Conservation (phyloP, 2,329 filamentous ascomycete species). For the Fusarium austroafricanum region DNA sequence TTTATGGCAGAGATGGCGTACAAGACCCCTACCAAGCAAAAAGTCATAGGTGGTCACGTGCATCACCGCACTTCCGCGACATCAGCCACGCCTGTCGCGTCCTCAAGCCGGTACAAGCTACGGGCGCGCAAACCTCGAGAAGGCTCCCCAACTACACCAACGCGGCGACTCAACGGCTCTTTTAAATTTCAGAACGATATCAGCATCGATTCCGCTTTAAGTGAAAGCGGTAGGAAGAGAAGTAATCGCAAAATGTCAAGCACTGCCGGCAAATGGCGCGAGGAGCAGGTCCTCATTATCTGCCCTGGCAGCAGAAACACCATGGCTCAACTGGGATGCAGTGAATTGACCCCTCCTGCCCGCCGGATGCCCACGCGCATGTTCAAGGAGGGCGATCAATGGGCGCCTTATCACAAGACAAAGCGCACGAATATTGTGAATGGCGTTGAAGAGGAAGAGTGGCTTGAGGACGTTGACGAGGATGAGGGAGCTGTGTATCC, state of each 20-base stretch:
- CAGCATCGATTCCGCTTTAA: not conserved
- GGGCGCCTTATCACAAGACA: constrained; percentile 80
- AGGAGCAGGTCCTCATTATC: constrained; percentile 76
- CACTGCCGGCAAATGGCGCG: constrained; percentile 70
- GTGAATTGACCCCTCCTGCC: constrained; percentile 90
- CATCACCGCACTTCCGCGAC: constrained; percentile 13
- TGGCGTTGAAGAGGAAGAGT: constrained; percentile 70
- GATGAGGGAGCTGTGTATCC: constrained; percentile 93
- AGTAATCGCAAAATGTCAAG: constrained; percentile 60
- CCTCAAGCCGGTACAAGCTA: constrained; percentile 41
- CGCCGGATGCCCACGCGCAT: constrained; percentile 91
- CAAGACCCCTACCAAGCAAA: constrained; percentile 17
- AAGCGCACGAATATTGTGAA: constrained; percentile 67
- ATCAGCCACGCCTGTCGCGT: constrained; percentile 32
- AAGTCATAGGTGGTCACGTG: constrained; percentile 26
- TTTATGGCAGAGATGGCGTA: not conserved
- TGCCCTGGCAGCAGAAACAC: constrained; percentile 89
- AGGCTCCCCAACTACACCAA: constrained; percentile 36
- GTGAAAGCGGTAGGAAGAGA: constrained; percentile 9
- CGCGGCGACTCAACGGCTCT: constrained; percentile 34
- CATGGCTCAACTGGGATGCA: constrained; percentile 89
- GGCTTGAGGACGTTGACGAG: constrained; percentile 89
- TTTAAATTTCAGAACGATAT: constrained; percentile 6
- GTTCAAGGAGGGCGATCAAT: constrained; percentile 88
- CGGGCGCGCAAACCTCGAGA: constrained; percentile 41